Base-by-base conservation (phyloP, 2,329 filamentous ascomycete genomes). In the Sporothrix sp. region DNA sequence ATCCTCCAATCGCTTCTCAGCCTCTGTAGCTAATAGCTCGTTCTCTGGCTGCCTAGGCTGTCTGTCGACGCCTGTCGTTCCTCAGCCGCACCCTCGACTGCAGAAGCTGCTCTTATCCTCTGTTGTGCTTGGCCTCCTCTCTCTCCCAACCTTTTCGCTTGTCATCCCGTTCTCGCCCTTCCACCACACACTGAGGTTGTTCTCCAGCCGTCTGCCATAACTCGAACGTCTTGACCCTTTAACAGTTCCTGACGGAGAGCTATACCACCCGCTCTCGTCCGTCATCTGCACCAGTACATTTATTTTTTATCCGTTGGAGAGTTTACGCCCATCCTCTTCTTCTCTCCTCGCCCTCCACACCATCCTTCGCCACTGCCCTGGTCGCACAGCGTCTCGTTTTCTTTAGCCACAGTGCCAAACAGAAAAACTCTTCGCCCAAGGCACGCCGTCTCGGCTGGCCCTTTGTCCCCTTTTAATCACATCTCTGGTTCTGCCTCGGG, bases 21-120 rank as follows among this genome's bases (percentile, higher is more conserved):
- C n/a, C n/a, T n/a, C n/a, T n/a, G n/a, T n/a, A n/a, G n/a, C n/a
- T n/a, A n/a, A n/a, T n/a, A n/a, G n/a, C n/a, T n/a, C n/a, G n/a
- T n/a, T n/a, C n/a, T n/a, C n/a, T n/a, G n/a, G n/a, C n/a, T n/a
- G n/a, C n/a, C n/a, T n/a, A n/a, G n/a, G n/a, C n/a, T n/a, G n/a
- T n/a, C n/a, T n/a, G n/a, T n/a, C n/a, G 16, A n/a, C 11, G 11
- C 23, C 28, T 44, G 18, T 7, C 25, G 9, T 33, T 44, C 18
- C 23, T 44, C 42, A 44, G 42, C 42, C 42, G 28, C 42, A 44
- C 18, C n/a, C n/a, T n/a, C n/a, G n/a, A n/a, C n/a, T n/a, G n/a
- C n/a, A n/a, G n/a, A n/a, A n/a, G n/a, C n/a, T 36, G 33, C 11
- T 36, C 33, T n/a, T 18, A 30, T 4, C 20, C 39, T 5, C 27